Conservation (phyloP, 1,284 basidiomycete genomes). For the Ustilago trichophora region DNA sequence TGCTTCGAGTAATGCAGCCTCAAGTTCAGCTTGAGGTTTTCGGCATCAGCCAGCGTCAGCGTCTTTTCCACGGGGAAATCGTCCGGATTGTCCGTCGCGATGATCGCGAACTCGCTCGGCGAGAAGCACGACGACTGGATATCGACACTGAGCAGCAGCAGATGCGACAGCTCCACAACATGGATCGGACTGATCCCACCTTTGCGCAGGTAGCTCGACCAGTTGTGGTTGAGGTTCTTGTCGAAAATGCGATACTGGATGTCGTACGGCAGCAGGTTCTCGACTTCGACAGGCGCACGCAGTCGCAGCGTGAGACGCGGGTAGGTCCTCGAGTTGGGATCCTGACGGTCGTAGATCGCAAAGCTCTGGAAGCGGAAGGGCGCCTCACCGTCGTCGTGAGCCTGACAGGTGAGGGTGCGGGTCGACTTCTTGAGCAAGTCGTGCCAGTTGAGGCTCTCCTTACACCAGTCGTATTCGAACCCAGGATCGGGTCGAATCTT, state of each 20-base stretch:
- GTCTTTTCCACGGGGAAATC: constrained; percentile 85
- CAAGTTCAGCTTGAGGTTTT: constrained; percentile 81
- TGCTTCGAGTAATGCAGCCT: constrained; percentile 81
- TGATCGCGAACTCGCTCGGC: constrained; percentile 97
- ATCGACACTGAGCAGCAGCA: constrained; percentile 89
- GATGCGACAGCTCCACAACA: constrained; percentile 91
- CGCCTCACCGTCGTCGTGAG: constrained; percentile 82
- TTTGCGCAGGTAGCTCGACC: constrained; percentile 86
- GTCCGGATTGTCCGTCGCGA: constrained; percentile 90
- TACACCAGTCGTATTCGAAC: constrained; percentile 92
- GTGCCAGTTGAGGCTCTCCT: constrained; percentile 84
- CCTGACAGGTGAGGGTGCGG: constrained; percentile 85
- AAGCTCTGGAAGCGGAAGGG: constrained; percentile 96
- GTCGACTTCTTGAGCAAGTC: constrained; percentile 80
- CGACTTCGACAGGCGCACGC: constrained; percentile 94
- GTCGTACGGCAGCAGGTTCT: constrained; percentile 95
- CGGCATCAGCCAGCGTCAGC: constrained; percentile 78
- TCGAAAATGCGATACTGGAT: constrained; percentile 94
- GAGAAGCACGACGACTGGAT: constrained; percentile 84
- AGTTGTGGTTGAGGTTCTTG: constrained; percentile 86
- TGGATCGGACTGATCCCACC: constrained; percentile 97
- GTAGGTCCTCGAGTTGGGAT: constrained; percentile 72
- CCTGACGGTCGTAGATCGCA: constrained; percentile 80
- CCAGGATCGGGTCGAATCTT: constrained; percentile 93
- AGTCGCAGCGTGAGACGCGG: constrained; percentile 86